Conservation (phyloP, 257 asterid genomes). For the Gentiana macrophylla region DNA sequence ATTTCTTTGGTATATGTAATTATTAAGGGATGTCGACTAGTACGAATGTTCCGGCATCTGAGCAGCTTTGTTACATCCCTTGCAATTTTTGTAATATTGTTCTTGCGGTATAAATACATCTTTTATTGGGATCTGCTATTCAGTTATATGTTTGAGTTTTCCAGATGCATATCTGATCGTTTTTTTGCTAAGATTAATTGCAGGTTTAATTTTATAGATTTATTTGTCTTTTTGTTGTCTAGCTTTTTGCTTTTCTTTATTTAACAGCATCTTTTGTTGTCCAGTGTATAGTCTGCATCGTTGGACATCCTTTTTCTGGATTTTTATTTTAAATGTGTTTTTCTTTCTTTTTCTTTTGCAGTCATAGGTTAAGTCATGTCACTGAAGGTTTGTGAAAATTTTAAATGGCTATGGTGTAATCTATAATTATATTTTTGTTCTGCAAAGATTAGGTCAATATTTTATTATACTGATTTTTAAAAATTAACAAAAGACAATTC, state of each 20-base stretch:
- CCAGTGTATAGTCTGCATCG: constrained; percentile 10
- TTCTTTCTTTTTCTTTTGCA: constrained; percentile 23
- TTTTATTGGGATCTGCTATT: constrained; percentile 29
- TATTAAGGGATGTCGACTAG: constrained; percentile 25
- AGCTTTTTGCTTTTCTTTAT: too few species aligned
- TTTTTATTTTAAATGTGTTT: too few species aligned
- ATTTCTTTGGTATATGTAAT: too few species aligned
- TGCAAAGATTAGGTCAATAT: too few species aligned
- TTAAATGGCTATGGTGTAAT: constrained; percentile 2
- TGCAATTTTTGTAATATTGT: constrained; percentile 86
- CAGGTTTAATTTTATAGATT: too few species aligned
- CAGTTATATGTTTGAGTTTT: constrained; percentile 5
- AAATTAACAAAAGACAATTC: too few species aligned
- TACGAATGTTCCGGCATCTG: constrained; percentile 41
- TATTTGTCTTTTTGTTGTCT: too few species aligned
- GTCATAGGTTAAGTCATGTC: constrained; percentile 39
- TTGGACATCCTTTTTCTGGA: constrained; percentile 8
- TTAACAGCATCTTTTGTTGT: constrained; percentile 8
- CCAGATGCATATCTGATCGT: neutral
- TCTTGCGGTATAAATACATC: constrained; percentile 57
- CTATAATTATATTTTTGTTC: too few species aligned
- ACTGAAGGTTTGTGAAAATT: constrained; percentile 12
- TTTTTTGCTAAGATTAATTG: too few species aligned
- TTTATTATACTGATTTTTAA: too few species aligned
- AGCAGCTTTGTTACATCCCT: constrained; percentile 85